Base-by-base conservation (phyloP, 768 basidiomycete species). In the Xerocomus brunneocitrinus region DNA sequence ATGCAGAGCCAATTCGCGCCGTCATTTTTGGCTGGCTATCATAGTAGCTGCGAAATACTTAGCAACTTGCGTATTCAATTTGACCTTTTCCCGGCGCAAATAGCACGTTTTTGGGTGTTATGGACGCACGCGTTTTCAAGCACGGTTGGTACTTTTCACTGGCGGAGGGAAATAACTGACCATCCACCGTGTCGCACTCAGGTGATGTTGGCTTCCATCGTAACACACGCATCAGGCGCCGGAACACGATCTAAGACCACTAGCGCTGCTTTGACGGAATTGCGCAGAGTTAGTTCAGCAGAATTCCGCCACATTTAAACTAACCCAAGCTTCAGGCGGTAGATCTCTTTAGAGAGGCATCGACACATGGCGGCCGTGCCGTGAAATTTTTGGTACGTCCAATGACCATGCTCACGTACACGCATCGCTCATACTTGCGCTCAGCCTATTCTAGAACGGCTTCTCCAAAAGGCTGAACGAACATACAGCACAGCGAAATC, bases 161-260 rank as follows among this genome's bases (percentile, higher is more conserved):
- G 25, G 9, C 42, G 38, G 45, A 45, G 16, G 34, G 5, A 42
- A 32, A 16, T 52, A 31, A 55, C 47, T 25, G 12, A 39, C 53
- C 30, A 49, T 38, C 5, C 22, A 16, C 34, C 5, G 22, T 25
- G 32, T 19, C 14, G 35, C 34, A 53, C 7, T 57, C 31, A 89
- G 88, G 82, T 89, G 27, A 85, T 91, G 81, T 64, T 90, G 38
- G 80, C 85, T 10, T 85, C 88, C 8, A 80, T 90, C n/a, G 85
- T 87, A 1, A 89, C 84, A 12, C 83, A 84, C 49, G 79, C 81
- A 32, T 76, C 81, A 13, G 68, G 69, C 13, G 50, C 19, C 8
- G 68, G 73, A 8, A 66, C 72, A 5, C 74, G 75, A 36, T 85
- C 81, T 2, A 88, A 85, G 63, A 82, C 86, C 19, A 87, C 87